phyloP scores from a whole-genome alignment of 2,329 filamentous ascomycete genomes.

The Pestalotiopsis sp. region DNA sequence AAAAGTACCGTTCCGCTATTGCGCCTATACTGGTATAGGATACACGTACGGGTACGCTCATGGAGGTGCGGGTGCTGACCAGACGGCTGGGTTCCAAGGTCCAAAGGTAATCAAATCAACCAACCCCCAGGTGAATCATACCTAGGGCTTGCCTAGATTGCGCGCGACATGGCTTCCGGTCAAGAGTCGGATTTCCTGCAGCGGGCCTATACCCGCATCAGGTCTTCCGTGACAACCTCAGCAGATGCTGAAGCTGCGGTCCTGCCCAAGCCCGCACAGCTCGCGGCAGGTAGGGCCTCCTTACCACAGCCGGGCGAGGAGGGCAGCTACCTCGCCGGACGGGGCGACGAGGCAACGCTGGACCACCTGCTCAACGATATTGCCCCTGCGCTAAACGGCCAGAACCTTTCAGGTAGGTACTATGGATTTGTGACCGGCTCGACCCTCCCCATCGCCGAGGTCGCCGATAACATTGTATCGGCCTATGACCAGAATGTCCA shows the following conservation, averaged over 20 bases:
- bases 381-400: constrained; percentile 65
- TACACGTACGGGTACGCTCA: background rate
- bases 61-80: background rate
- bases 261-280: constrained; percentile 37
- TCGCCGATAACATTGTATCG: constrained; percentile 83
- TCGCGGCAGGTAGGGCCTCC: constrained; percentile 39
- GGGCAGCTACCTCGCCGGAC: constrained; percentile 30
- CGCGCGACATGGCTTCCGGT: background rate
- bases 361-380: constrained; percentile 48
- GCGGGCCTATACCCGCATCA: constrained; percentile 23
- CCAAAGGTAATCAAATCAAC: background rate
- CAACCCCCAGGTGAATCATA: too few relatives aligned
- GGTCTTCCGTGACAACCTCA: constrained; percentile 18
- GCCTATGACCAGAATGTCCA: constrained; percentile 81
- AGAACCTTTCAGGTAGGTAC: constrained; percentile 68
- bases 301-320: constrained; percentile 35
- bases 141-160: too few relatives aligned
- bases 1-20: constrained; percentile 1
- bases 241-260: constrained; percentile 28
- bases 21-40: background rate
- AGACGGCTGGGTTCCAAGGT: background rate
- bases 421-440: constrained; percentile 91
- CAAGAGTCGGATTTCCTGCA: constrained; percentile 2
- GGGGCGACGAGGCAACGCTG: constrained; percentile 34
- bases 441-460: constrained; percentile 73